Evolutionary conservation across 2,329 filamentous ascomycete genomes (phyloP).

Genomic region (Hysterium pulicare): DNA sequence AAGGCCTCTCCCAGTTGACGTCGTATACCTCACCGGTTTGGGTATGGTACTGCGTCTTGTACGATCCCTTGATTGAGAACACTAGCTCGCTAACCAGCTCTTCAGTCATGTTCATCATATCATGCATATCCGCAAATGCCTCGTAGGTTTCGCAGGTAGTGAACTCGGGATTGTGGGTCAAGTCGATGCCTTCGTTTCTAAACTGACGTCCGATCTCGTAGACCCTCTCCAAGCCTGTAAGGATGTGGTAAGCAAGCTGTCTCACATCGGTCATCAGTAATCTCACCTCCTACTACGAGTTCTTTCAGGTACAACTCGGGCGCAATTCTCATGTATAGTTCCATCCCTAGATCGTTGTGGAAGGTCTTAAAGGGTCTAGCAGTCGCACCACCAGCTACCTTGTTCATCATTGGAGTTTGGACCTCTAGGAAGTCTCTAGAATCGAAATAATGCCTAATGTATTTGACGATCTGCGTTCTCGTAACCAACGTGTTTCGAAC

Average conservation of each 20-base stretch:
- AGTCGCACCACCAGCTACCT: constrained; percentile 91
- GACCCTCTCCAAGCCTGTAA: constrained; percentile 87
- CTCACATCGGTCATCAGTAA: too few species aligned
- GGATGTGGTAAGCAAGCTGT: too few species aligned
- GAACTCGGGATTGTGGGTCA: constrained; percentile 98
- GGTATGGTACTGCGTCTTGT: constrained; percentile 81
- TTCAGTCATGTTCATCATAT: constrained; percentile 87
- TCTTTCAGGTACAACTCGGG: constrained; percentile 97
- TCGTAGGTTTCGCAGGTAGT: constrained; percentile 97
- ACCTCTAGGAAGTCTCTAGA: constrained; percentile 87
- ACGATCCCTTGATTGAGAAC: constrained; percentile 81
- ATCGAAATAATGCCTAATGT: constrained; percentile 86
- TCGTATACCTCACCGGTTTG: constrained; percentile 82
- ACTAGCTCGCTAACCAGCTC: constrained; percentile 88
- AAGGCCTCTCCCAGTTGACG: constrained; percentile 95
- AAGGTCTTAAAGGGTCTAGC: constrained; percentile 93
- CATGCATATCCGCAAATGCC: constrained; percentile 71
- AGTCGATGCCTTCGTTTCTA: constrained; percentile 85
- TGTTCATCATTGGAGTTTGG: constrained; percentile 96
- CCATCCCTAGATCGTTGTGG: constrained; percentile 93
- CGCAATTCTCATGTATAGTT: constrained; percentile 91
- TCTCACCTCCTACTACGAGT: constrained; percentile 87
- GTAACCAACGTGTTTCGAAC: constrained; percentile 81
- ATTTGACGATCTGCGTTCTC: constrained; percentile 81
- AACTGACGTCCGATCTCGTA: constrained; percentile 97